Base-by-base conservation (phyloP, 2,329 filamentous ascomycete species). In the Talaromyces verruculosus region DNA sequence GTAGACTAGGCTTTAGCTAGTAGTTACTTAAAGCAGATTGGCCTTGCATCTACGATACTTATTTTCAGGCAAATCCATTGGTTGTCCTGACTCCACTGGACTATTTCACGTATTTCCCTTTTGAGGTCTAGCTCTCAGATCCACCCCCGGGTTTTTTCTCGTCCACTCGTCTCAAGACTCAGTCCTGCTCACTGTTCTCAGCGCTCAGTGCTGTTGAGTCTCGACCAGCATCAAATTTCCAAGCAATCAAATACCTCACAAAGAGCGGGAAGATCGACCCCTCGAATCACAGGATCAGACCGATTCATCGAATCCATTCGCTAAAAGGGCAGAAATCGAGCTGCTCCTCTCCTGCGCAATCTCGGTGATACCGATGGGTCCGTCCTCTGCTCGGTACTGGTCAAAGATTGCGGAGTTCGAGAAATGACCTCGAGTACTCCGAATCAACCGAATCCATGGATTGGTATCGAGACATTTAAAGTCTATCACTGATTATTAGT, bases 321-420 rank as follows among this genome's bases (percentile, higher is more conserved):
- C 5, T 37, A n/a, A 39, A 22, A 17, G 1, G 30, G 2, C n/a
- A 22, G 22, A 60, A 33, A 43, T 30, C 25, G 28, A 43, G 17
- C 22, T 45, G 17, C 22, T 45, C 57, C 39, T 33, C 22, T 45
- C 57, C 39, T 33, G 33, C 3, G 5, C 39, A 41, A 60, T 60
- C 57, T 60, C 57, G 57, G 37, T 43, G 57, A 45, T 60, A n/a
- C 35, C 35, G 35, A 59, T 25, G 57, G 39, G 51, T 19, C 57
- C 41, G 35, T n/a, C n/a, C 25, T 39, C 13, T 49, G 10, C 10
- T 35, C 30, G 30, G 30, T 10, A 28, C 10, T 53, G 49, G 49
- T 39, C 53, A 2, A 25, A 39, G 19, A 39, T n/a, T 37, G 53
- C 53, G 53, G 53, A 57, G 53, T 57, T 57, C 53, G 39, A 11